phyloP scores from a whole-genome alignment of 2,329 filamentous ascomycete genomes.

The Fusarium pilosicola region DNA sequence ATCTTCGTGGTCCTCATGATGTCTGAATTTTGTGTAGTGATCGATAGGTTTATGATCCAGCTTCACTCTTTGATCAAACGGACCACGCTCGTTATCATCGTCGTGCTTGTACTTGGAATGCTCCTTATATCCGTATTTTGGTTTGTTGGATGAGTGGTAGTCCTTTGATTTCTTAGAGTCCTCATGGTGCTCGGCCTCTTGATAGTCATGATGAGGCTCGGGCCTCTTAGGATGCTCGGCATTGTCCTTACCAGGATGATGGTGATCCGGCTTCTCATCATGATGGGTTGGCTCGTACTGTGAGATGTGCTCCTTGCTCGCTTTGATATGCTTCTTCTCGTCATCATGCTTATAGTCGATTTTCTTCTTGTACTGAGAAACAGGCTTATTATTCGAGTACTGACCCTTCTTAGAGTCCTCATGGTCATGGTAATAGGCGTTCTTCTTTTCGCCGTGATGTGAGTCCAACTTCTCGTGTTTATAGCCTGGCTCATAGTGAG shows the following conservation, averaged over 20 bases:
- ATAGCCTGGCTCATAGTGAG: neutral
- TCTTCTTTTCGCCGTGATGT: neutral
- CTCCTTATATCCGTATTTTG: neutral
- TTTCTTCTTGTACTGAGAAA: neutral
- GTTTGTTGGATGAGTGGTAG: neutral
- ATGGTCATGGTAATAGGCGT: neutral
- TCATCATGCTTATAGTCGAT: neutral
- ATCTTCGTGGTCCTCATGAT: neutral
- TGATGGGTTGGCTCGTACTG: neutral
- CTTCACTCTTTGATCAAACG: neutral
- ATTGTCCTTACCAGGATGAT: neutral
- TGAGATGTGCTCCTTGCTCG: neutral
- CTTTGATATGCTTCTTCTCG: neutral
- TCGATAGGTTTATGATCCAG: neutral
- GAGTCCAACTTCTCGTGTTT: neutral
- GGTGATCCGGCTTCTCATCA: neutral
- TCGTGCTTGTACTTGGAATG: neutral
- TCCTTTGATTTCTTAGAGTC: neutral
- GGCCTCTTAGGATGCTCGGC: neutral
- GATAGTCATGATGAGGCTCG: neutral
- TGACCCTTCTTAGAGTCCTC: neutral
- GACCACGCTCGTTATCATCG: neutral
- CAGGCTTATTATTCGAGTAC: neutral
- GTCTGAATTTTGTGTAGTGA: neutral
- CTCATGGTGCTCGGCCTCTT: neutral